Conservation (phyloP, 768 basidiomycete genomes). For the Suillus bovinus region DNA sequence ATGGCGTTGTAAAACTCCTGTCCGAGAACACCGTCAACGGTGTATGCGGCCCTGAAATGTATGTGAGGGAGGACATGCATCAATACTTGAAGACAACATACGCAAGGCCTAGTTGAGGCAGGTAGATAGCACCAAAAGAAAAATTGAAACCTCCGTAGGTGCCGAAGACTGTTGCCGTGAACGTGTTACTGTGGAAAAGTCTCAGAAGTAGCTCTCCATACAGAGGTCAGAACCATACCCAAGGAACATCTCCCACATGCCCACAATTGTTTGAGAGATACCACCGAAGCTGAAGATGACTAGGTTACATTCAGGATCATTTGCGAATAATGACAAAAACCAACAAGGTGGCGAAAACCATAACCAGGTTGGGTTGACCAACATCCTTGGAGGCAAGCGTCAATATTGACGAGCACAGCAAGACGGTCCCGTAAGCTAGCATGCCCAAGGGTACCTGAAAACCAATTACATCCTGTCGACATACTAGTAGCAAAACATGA, state of each 20-base stretch:
- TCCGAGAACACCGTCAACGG: constrained; percentile 24
- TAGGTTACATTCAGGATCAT: neutral
- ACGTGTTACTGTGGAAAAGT: constrained; percentile 23
- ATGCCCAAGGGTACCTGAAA: constrained; percentile 29
- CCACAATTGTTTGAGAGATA: constrained; percentile 30
- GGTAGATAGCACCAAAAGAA: constrained; percentile 28
- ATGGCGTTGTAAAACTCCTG: constrained; percentile 26
- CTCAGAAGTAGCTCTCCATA: constrained; percentile 10
- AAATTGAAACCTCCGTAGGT: constrained; percentile 33
- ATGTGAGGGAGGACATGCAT: constrained; percentile 6
- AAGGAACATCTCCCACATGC: constrained; percentile 35
- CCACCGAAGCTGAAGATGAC: constrained; percentile 27
- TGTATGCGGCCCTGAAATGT: constrained; percentile 22
- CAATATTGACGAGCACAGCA: constrained; percentile 30
- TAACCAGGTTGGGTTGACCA: constrained; percentile 22
- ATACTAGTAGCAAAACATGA: neutral
- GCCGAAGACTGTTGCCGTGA: constrained; percentile 27
- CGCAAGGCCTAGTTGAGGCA: constrained; percentile 29
- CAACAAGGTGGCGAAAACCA: constrained; percentile 31
- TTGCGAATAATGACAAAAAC: constrained; percentile 5
- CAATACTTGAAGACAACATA: constrained; percentile 11
- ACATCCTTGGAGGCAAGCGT: constrained; percentile 24
- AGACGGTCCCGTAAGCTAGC: constrained; percentile 30
- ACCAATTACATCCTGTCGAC: neutral
- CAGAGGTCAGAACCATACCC: constrained; percentile 19